A percentile compares a stretch with the other conserved stretches of the same genome.
Conservation (phyloP, 2,329 filamentous ascomycete species). For the Rosellinia necatrix region DNA sequence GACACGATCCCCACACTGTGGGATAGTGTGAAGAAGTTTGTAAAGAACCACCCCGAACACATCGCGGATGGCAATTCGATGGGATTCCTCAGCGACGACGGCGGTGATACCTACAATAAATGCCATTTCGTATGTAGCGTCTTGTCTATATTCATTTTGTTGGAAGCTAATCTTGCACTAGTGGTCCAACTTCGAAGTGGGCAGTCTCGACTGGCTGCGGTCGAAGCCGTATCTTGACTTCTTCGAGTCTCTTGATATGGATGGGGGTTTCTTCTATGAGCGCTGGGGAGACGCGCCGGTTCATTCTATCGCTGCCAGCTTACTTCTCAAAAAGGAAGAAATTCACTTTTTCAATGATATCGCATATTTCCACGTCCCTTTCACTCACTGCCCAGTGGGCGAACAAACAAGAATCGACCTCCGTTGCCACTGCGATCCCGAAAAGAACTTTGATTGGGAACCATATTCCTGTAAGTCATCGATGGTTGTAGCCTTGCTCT, state of each 20-base stretch:
- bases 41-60: conserved; percentile 86
- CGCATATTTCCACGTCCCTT: conserved; percentile 96
- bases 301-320: conserved; percentile 90
- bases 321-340: conserved; percentile 89
- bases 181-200: conserved; percentile 99
- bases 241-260: conserved; percentile 84
- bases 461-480: conserved; percentile 83
- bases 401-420: conserved; percentile 83
- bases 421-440: conserved; percentile 92
- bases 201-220: conserved; percentile 90
- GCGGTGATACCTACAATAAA: conserved; percentile 90
- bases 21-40: conserved; percentile 95
- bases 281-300: conserved; percentile 97
- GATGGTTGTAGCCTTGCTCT: neutral
- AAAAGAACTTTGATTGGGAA: conserved; percentile 99
- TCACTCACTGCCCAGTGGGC: conserved; percentile 94
- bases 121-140: conserved; percentile 83
- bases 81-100: conserved; percentile 89
- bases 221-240: conserved; percentile 88
- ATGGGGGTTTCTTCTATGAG: conserved; percentile 98
- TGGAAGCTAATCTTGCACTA: conserved; percentile 46
- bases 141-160: neutral
- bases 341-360: conserved; percentile 99
- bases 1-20: conserved; percentile 96
- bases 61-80: conserved; percentile 83